Percentiles rank a stretch among this genome's conserved stretches.
Conservation (phyloP, 257 asterid genomes). For the Schizonepeta tenuifolia region DNA sequence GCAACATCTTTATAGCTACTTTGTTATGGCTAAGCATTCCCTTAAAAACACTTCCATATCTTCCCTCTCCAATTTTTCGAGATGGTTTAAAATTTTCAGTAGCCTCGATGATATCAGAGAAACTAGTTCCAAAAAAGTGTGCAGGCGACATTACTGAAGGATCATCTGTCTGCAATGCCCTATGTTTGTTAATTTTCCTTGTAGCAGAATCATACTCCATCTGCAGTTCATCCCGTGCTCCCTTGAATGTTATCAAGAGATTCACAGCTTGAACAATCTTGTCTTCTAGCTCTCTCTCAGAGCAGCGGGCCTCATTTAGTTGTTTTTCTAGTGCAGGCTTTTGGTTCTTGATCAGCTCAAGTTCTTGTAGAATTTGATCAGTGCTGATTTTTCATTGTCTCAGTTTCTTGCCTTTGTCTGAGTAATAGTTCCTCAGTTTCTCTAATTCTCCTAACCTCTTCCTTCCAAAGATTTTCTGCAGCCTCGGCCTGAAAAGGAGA, state of each 20-base stretch:
- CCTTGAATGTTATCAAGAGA: constrained; percentile 72
- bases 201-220: constrained; percentile 63
- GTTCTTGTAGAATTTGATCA: constrained; percentile 46
- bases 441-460: constrained; percentile 49
- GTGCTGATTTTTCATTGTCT: constrained; percentile 51
- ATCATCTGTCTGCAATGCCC: constrained; percentile 49
- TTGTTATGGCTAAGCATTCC: constrained; percentile 63
- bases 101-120: constrained; percentile 73
- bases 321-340: constrained; percentile 64
- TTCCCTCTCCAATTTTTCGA: constrained; percentile 82
- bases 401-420: constrained; percentile 60
- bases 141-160: constrained; percentile 38
- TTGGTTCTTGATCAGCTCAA: constrained; percentile 54
- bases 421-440: constrained; percentile 57
- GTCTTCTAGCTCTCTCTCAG: constrained; percentile 85
- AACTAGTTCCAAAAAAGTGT: constrained; percentile 63
- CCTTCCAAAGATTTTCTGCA: constrained; percentile 49
- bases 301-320: constrained; percentile 49
- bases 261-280: constrained; percentile 88
- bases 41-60: constrained; percentile 73
- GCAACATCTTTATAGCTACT: constrained; percentile 89
- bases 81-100: constrained; percentile 78
- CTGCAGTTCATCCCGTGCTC: constrained; percentile 70
- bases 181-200: constrained; percentile 51
- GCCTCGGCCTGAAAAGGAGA: constrained; percentile 61